phyloP scores from a whole-genome alignment of 2,329 filamentous ascomycete genomes.

The Nemania bipapillata region DNA sequence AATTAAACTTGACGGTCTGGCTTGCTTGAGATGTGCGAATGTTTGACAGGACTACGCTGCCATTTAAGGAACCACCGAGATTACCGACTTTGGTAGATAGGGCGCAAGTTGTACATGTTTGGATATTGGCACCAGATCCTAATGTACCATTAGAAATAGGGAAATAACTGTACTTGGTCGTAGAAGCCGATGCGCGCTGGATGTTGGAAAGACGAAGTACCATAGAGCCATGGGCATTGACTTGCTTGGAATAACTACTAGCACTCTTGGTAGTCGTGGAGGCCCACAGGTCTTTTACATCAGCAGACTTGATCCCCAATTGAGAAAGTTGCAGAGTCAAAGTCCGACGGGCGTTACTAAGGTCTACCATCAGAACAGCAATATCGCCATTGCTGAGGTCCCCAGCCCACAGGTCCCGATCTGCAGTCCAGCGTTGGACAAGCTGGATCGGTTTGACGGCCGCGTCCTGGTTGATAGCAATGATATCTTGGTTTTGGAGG shows the following conservation, averaged over 20 bases:
- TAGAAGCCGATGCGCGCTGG: background rate
- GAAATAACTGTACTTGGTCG: constrained; percentile 13
- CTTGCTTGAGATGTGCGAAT: constrained; percentile 23
- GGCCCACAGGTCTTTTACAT: constrained; percentile 30
- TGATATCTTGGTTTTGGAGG: constrained; percentile 29
- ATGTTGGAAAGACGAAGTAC: constrained; percentile 31
- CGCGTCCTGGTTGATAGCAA: constrained; percentile 32
- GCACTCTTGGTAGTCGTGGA: background rate
- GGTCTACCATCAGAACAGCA: constrained; percentile 32
- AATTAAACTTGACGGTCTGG: constrained; percentile 31
- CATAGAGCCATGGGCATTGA: constrained; percentile 30
- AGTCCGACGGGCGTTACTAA: constrained; percentile 27
- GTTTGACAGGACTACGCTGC: constrained; percentile 25
- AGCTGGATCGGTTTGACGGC: constrained; percentile 32
- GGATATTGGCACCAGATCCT: constrained; percentile 25
- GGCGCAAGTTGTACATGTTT: constrained; percentile 23
- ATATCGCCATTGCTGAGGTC: constrained; percentile 29
- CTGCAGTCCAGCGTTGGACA: constrained; percentile 30
- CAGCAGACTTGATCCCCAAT: constrained; percentile 28
- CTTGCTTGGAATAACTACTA: constrained; percentile 23
- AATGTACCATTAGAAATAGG: constrained; percentile 25
- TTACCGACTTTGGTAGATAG: constrained; percentile 30
- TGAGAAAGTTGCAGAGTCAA: constrained; percentile 24
- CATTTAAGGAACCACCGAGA: constrained; percentile 27
- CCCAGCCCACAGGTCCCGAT: constrained; percentile 30